Percentiles rank a stretch among this genome's conserved stretches.
phyloP scores from a whole-genome alignment of 2,329 filamentous ascomycete species.

The Myriosclerotinia curreyana region DNA sequence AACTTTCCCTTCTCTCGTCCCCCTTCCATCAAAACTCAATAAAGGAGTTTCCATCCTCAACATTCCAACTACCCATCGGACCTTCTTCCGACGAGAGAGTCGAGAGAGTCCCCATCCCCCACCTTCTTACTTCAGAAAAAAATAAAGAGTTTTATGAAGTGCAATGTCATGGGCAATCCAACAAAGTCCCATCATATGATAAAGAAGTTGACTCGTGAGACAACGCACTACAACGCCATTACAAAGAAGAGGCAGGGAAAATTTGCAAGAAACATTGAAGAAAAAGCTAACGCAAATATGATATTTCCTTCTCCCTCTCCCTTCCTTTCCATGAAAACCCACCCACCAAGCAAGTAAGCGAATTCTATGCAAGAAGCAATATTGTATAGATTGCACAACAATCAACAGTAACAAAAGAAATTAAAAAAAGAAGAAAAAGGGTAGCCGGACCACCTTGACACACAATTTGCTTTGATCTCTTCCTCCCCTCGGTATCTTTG shows the following conservation, averaged over 20 bases:
- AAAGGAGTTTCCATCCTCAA: background rate
- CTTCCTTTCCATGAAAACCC: background rate
- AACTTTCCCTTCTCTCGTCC: background rate
- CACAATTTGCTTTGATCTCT: conserved; percentile 13
- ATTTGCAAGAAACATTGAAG: background rate
- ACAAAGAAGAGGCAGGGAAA: background rate
- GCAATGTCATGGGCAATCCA: conserved; percentile 7
- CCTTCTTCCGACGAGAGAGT: background rate
- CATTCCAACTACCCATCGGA: background rate
- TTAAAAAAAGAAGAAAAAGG: background rate
- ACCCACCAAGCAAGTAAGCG: conserved; percentile 8
- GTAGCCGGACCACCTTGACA: conserved; percentile 8
- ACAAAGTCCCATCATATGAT: conserved; percentile 13
- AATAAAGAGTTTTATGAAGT: background rate
- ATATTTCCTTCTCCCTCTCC: background rate
- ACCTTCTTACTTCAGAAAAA: background rate
- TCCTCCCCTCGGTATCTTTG: conserved; percentile 13
- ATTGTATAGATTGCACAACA: conserved; percentile 10
- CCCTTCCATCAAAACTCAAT: background rate
- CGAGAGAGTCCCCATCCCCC: background rate
- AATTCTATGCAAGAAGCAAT: conserved; percentile 18
- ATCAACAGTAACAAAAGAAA: background rate
- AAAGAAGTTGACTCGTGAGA: conserved; percentile 16
- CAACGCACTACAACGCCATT: conserved; percentile 1
- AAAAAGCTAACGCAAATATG: conserved; percentile 5